phyloP scores from a whole-genome alignment of 2,329 filamentous ascomycete genomes.

The Onygenales sp. region DNA sequence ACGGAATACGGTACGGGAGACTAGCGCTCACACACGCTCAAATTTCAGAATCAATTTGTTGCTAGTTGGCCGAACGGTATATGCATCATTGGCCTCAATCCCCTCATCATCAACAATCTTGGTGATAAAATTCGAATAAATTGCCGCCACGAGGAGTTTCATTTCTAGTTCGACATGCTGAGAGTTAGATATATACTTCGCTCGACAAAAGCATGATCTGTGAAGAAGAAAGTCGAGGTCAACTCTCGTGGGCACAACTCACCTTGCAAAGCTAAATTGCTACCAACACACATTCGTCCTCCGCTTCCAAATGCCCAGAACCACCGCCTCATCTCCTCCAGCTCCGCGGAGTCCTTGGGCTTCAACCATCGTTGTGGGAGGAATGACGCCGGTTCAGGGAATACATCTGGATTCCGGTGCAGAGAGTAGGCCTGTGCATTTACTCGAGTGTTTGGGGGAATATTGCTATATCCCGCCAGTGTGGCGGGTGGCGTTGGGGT shows the following conservation, averaged over 20 bases:
- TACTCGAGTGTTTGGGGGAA: conserved; percentile 35
- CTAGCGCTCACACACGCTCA: conserved; percentile 15
- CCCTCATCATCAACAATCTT: conserved; percentile 52
- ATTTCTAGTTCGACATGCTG: conserved; percentile 45
- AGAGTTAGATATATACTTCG: too few relatives aligned
- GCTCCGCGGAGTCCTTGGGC: conserved; percentile 22
- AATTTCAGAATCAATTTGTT: conserved; percentile 53
- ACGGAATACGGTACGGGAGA: too few relatives aligned
- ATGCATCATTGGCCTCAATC: conserved; percentile 57
- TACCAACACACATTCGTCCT: conserved; percentile 41
- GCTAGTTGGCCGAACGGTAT: conserved; percentile 49
- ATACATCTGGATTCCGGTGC: conserved; percentile 41
- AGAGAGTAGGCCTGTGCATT: conserved; percentile 43
- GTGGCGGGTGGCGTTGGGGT: conserved; percentile 31
- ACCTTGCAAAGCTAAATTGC: conserved; percentile 40
- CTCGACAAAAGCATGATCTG: too few relatives aligned
- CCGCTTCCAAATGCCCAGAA: conserved; percentile 45
- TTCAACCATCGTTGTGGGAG: conserved; percentile 41
- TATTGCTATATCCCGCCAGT: conserved; percentile 29
- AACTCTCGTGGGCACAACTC: neutral
- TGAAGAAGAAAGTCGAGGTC: neutral
- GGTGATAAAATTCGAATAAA: conserved; percentile 60
- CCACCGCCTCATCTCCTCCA: conserved; percentile 38
- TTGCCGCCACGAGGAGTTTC: conserved; percentile 58
- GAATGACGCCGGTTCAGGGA: conserved; percentile 39